Base-by-base conservation (phyloP, 2,329 filamentous ascomycete species). In the Fusarium sp. region DNA sequence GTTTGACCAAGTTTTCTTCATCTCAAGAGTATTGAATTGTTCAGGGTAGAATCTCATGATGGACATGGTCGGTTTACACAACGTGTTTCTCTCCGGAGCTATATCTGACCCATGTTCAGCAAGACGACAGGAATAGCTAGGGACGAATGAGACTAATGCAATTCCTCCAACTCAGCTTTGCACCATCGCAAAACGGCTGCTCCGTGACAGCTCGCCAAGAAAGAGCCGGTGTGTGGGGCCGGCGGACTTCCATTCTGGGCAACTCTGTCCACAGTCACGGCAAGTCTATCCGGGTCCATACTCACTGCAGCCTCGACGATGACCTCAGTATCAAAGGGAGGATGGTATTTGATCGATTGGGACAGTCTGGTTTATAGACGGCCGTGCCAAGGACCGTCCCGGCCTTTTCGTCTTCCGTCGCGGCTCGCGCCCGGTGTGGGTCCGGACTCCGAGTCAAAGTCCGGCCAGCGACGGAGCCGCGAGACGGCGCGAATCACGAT, bases 171-270 rank as follows among this genome's bases (percentile, higher is more conserved):
- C 20, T n/a, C 30, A 33, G 33, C 32, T 63, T 50, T 52, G 43
- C 32, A 63, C 43, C 30, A 47, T 25, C 27, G 40, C 43, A 25
- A 38, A 54, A 25, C 4, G 60, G 40, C 60, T 40, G 32, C 43
- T 52, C 43, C 10, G 25, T 52, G 43, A 33, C 20, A 38, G 40
- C 30, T 33, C 8, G 32, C 60, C 60, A 20, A 63, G 47, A 56
- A n/a, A 33, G 8, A 32, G 12, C 22, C 27, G 33, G n/a, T 12
- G 37, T 32, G 43, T 33, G 37, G 58, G 27, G 35, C 9, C 33
- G 60, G 56, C 54, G 58, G 67, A 40, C 52, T 73, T 65, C 71
- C 68, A 25, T 30, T 63, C 61, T 45, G 7, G 59, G 71, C 38
- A 68, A 27, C 5, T 40, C 27, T 59, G 32, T 22, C 47, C 60